Conservation (phyloP, 2,329 filamentous ascomycete genomes). For the Ophiostoma novo-ulmi region DNA sequence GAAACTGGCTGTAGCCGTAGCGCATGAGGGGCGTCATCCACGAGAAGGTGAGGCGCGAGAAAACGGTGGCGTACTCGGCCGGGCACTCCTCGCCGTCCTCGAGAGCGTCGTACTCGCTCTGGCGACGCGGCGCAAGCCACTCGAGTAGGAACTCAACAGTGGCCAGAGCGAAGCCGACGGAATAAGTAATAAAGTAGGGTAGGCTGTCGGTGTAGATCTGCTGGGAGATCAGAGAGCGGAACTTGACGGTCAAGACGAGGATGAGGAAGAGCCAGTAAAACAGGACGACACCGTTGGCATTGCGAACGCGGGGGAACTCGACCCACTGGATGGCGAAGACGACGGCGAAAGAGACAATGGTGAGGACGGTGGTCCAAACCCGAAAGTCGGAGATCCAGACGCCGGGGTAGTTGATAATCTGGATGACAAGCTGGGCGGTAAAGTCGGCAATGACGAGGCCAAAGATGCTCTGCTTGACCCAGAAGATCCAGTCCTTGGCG, state of each 20-base stretch:
- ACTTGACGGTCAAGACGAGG: constrained; percentile 72
- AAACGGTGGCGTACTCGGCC: constrained; percentile 87
- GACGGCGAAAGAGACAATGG: constrained; percentile 65
- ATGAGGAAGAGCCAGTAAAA: constrained; percentile 90
- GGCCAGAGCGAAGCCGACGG: constrained; percentile 64
- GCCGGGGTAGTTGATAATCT: constrained; percentile 63
- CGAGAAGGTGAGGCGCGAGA: constrained; percentile 87
- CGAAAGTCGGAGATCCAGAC: constrained; percentile 78
- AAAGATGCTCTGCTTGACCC: constrained; percentile 77
- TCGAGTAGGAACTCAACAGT: constrained; percentile 69
- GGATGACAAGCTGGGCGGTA: constrained; percentile 66
- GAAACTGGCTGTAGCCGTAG: constrained; percentile 81
- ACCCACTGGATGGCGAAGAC: constrained; percentile 78
- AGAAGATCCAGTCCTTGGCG: constrained; percentile 86
- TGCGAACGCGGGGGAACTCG: constrained; percentile 75
- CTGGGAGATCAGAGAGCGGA: constrained; percentile 78
- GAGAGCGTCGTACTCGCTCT: constrained; percentile 50
- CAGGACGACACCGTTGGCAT: constrained; percentile 80
- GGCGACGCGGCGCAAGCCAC: constrained; percentile 78
- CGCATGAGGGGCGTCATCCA: constrained; percentile 99
- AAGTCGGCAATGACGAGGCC: constrained; percentile 63
- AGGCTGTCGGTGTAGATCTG: constrained; percentile 61
- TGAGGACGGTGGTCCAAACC: constrained; percentile 73
- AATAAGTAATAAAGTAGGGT: constrained; percentile 74
- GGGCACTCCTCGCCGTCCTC: constrained; percentile 61